Evolutionary conservation across 108 stramenopile genomes (phyloP).

Genomic region (Nitzschia sp.): DNA sequence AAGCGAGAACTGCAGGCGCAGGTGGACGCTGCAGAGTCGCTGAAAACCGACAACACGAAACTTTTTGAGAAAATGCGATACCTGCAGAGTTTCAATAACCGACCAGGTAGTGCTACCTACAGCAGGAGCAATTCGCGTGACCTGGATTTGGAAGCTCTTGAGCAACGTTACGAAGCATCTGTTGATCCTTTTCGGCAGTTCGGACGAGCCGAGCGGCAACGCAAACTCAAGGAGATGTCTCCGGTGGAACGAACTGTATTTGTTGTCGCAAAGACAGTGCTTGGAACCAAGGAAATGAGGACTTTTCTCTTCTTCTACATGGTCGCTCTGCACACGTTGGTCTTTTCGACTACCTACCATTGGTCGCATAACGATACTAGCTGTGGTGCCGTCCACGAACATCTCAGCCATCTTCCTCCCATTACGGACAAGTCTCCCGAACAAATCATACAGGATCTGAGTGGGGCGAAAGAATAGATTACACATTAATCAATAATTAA

Average conservation of each 20-base stretch:
- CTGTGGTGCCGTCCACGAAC: constrained; percentile 29
- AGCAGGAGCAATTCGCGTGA: constrained; percentile 58
- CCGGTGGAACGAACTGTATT: constrained; percentile 88
- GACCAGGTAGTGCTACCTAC: constrained; percentile 14
- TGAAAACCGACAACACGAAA: constrained; percentile 87
- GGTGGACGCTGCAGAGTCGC: constrained; percentile 70
- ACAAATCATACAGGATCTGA: constrained; percentile 21
- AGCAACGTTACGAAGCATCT: constrained; percentile 87
- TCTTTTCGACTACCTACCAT: constrained; percentile 86
- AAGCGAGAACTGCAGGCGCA: constrained; percentile 85
- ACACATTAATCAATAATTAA: too few relatives aligned
- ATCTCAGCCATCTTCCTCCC: constrained; percentile 51
- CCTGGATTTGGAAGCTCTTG: constrained; percentile 86
- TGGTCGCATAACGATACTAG: constrained; percentile 67
- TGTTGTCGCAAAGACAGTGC: constrained; percentile 72
- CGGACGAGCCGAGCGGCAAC: constrained; percentile 76
- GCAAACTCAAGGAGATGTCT: constrained; percentile 88
- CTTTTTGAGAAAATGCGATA: constrained; percentile 91
- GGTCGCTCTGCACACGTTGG: constrained; percentile 75
- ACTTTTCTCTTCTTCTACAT: constrained; percentile 85
- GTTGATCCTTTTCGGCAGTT: constrained; percentile 92
- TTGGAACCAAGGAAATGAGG: constrained; percentile 88
- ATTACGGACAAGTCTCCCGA: constrained; percentile 21
- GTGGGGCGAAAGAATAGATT: neutral
- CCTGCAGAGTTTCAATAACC: constrained; percentile 67